These are phyloP conservation scores for Cercospora janseana DNA, from an alignment of 2,329 filamentous ascomycete species.

Conservation along the genomic window DNA sequence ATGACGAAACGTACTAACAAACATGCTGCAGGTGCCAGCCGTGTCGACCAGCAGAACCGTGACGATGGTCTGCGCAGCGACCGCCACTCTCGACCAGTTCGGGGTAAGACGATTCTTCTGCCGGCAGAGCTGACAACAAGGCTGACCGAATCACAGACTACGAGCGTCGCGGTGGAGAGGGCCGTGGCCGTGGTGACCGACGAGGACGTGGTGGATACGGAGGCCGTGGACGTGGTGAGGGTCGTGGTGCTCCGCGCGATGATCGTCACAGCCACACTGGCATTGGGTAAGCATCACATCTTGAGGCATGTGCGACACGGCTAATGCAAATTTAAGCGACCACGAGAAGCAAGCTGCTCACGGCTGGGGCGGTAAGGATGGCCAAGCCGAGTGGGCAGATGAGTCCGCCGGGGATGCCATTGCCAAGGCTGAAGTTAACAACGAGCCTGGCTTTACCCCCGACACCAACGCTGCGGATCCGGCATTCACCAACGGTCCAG, in stretches of 20 bases:
- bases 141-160: constrained; percentile 15
- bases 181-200: constrained; percentile 48
- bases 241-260: constrained; percentile 49
- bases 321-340: constrained; percentile 53
- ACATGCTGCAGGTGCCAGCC: constrained; percentile 71
- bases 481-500: constrained; percentile 46
- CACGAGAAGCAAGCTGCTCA: constrained; percentile 85
- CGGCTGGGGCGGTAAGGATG: constrained; percentile 79
- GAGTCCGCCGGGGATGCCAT: constrained; percentile 90
- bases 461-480: constrained; percentile 45
- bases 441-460: constrained; percentile 30
- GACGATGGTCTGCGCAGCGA: constrained; percentile 63
- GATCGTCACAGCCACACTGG: constrained; percentile 62
- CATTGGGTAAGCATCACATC: constrained; percentile 52
- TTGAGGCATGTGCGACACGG: neutral
- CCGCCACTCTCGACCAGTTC: constrained; percentile 41
- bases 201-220: constrained; percentile 50
- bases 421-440: constrained; percentile 56
- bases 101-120: constrained; percentile 31
- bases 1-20: neutral
- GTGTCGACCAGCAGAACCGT: constrained; percentile 62
- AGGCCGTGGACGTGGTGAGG: constrained; percentile 52
- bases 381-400: constrained; percentile 80
- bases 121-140: neutral
- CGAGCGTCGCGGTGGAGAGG: constrained; percentile 47